phyloP scores from a whole-genome alignment of 2,329 filamentous ascomycete species.

The Alternaria arbusti region DNA sequence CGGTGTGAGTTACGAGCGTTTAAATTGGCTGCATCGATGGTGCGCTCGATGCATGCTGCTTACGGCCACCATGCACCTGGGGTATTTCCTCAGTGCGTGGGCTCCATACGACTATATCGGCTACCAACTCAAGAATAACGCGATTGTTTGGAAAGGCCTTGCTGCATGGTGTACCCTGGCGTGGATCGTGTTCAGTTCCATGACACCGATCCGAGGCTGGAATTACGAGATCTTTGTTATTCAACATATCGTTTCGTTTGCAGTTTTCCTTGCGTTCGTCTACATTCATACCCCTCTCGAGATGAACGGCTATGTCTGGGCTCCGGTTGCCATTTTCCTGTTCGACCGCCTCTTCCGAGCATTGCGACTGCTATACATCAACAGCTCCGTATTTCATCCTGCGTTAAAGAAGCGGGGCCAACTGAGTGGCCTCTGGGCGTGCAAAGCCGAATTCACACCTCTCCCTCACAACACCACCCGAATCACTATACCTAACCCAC shows the following conservation, averaged over 20 bases:
- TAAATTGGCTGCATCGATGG: constrained; percentile 79
- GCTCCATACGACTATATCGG: constrained; percentile 64
- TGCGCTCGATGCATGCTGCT: constrained; percentile 72
- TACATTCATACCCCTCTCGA: constrained; percentile 68
- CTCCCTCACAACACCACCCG: constrained; percentile 63
- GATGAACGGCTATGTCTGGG: constrained; percentile 69
- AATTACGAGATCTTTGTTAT: constrained; percentile 73
- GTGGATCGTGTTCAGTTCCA: constrained; percentile 69
- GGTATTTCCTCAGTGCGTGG: constrained; percentile 67
- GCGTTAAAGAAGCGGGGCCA: constrained; percentile 36
- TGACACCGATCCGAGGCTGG: constrained; percentile 69
- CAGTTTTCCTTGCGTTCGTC: constrained; percentile 67
- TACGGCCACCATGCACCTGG: constrained; percentile 72
- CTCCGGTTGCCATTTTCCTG: constrained; percentile 66
- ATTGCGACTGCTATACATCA: constrained; percentile 46
- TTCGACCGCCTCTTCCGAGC: constrained; percentile 66
- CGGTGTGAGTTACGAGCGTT: constrained; percentile 70
- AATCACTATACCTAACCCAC: constrained; percentile 62
- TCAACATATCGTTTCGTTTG: constrained; percentile 69
- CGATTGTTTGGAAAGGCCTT: constrained; percentile 70
- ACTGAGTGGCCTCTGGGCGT: constrained; percentile 43
- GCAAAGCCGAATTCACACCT: constrained; percentile 50
- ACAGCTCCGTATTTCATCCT: constrained; percentile 50
- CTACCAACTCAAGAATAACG: constrained; percentile 65
- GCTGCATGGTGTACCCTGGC: constrained; percentile 70